These are phyloP conservation scores for Trametes sanguinea DNA, from an alignment of 768 basidiomycete genomes.

Conservation along the genomic window DNA sequence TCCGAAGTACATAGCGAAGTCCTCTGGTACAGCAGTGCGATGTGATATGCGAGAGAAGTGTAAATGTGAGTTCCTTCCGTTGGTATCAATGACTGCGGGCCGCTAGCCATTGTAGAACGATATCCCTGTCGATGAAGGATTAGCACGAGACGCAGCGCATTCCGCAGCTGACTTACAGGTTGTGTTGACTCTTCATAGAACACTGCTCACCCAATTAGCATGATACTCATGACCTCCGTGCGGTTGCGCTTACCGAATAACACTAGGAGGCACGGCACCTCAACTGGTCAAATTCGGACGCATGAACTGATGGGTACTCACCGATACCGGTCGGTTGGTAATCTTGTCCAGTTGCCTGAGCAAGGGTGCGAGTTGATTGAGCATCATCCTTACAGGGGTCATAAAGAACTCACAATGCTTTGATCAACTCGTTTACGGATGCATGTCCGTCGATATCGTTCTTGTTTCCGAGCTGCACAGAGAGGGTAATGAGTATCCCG, in stretches of 20 bases:
- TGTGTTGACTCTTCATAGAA: slow-evolving; percentile 96
- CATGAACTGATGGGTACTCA: slow-evolving; percentile 40
- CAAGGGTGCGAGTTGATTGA: background rate
- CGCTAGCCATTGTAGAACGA: slow-evolving; percentile 86
- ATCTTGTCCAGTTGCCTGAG: slow-evolving; percentile 78
- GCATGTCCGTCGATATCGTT: slow-evolving; percentile 82
- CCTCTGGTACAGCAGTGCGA: slow-evolving; percentile 10
- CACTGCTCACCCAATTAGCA: slow-evolving; percentile 52
- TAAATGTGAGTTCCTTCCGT: background rate
- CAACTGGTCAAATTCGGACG: background rate
- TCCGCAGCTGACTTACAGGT: slow-evolving; percentile 59
- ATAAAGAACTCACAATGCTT: slow-evolving; percentile 56
- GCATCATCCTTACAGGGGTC: background rate
- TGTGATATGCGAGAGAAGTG: background rate
- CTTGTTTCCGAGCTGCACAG: slow-evolving; percentile 82
- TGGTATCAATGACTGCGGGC: slow-evolving; percentile 62
- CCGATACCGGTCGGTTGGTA: slow-evolving; percentile 79
- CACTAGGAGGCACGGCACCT: slow-evolving; percentile 47
- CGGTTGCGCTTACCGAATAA: slow-evolving; percentile 61
- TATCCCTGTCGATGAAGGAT: slow-evolving; percentile 54
- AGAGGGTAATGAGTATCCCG: background rate
- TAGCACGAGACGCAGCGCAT: background rate
- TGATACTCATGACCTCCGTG: background rate
- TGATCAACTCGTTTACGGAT: slow-evolving; percentile 81
- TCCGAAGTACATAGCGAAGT: slow-evolving; percentile 18